A percentile compares a stretch with the other conserved stretches of the same genome.
Conservation (phyloP, 2,329 filamentous ascomycete genomes). For the Karstenula rhodostoma region DNA sequence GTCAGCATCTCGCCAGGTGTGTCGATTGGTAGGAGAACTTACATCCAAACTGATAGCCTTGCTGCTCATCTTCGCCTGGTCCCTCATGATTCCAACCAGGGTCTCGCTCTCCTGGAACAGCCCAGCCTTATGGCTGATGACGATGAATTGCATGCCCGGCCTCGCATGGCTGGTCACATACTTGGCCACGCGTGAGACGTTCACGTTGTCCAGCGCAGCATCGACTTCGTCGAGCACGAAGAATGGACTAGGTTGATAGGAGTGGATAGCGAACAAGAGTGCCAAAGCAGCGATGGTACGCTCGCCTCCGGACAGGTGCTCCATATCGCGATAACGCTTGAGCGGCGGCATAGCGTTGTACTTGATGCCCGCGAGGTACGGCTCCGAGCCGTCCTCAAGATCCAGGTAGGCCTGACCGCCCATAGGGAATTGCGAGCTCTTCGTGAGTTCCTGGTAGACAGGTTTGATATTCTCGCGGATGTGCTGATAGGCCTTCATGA, state of each 20-base stretch:
- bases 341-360: conserved; percentile 99
- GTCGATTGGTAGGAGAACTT: conserved; percentile 56
- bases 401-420: conserved; percentile 89
- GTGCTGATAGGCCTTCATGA: conserved; percentile 93
- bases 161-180: conserved; percentile 94
- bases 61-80: conserved; percentile 92
- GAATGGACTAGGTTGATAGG: conserved; percentile 93
- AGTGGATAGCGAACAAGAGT: conserved; percentile 96
- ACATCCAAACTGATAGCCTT: conserved; percentile 94
- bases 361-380: conserved; percentile 94
- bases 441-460: conserved; percentile 95
- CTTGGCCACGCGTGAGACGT: conserved; percentile 94
- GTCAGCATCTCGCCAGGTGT: conserved; percentile 19
- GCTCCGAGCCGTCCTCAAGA: conserved; percentile 94
- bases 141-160: conserved; percentile 98
- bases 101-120: conserved; percentile 97
- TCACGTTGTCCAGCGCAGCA: conserved; percentile 96
- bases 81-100: conserved; percentile 92
- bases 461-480: conserved; percentile 93
- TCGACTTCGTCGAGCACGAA: conserved; percentile 99
- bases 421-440: conserved; percentile 89
- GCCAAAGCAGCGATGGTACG: conserved; percentile 98
- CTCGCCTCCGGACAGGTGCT: conserved; percentile 94
- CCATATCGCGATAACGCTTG: conserved; percentile 99
- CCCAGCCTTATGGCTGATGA: conserved; percentile 94